phyloP scores from a whole-genome alignment of 192 early-diverging fungal genomes.

The Paraglomus brasilianum region DNA sequence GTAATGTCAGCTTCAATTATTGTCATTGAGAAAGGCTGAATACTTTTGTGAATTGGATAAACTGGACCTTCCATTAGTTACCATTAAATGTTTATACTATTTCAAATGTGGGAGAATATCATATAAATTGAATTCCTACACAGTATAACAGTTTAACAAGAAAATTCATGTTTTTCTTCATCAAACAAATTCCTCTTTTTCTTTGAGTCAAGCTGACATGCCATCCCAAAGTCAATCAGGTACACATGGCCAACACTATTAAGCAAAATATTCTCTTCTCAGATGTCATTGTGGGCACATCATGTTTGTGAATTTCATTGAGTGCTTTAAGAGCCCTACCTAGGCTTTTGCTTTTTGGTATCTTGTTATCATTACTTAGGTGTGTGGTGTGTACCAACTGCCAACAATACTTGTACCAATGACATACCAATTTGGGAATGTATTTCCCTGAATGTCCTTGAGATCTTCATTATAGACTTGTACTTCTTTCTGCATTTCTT shows the following conservation, averaged over 20 bases:
- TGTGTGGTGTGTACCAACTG: background rate
- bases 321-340: constrained; percentile 7
- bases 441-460: constrained; percentile 20
- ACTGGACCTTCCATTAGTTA: too few relatives aligned
- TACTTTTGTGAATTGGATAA: too few relatives aligned
- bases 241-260: constrained; percentile 5
- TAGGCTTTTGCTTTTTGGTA: constrained; percentile 21
- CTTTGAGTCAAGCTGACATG: too few relatives aligned
- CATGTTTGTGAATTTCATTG: background rate
- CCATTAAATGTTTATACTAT: too few relatives aligned
- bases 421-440: constrained; percentile 27
- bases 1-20: too few relatives aligned
- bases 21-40: too few relatives aligned
- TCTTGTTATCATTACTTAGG: too few relatives aligned
- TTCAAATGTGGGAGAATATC: too few relatives aligned
- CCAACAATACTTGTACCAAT: constrained; percentile 27
- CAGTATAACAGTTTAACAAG: too few relatives aligned
- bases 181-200: too few relatives aligned
- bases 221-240: constrained; percentile 25
- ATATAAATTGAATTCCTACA: too few relatives aligned
- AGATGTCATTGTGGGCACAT: constrained; percentile 10
- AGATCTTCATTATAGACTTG: constrained; percentile 23
- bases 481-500: constrained; percentile 30
- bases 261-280: constrained; percentile 9
- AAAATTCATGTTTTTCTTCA: too few relatives aligned